These are phyloP conservation scores for Hanseniaspora guilliermondii DNA, from an alignment of 805 yeast species.

Conservation along the genomic window DNA sequence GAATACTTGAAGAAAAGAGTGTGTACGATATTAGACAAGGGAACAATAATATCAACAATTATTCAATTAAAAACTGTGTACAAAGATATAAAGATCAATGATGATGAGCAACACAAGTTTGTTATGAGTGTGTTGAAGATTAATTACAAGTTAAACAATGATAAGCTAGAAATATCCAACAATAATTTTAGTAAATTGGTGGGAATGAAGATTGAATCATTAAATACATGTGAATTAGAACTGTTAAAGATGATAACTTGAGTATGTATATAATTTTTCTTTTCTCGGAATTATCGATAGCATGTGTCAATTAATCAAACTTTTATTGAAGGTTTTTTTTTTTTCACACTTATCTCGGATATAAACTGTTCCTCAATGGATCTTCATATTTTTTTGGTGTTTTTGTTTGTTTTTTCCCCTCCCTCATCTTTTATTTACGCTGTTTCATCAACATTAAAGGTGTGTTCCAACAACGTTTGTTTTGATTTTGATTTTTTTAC, in stretches of 20 bases:
- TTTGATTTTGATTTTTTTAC: conserved; percentile 2
- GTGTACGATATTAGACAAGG: neutral
- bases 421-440: neutral
- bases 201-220: neutral
- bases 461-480: too few species aligned
- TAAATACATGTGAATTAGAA: conserved; percentile 1
- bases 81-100: neutral
- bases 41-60: neutral
- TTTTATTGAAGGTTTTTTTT: too few species aligned
- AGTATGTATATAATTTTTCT: too few species aligned
- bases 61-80: neutral
- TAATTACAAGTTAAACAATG: conserved; percentile 39
- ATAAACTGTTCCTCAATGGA: neutral
- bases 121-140: conserved; percentile 35
- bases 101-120: conserved; percentile 25
- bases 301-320: too few species aligned
- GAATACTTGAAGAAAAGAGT: conserved; percentile 1
- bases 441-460: too few species aligned
- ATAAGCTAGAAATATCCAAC: neutral
- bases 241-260: neutral
- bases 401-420: neutral
- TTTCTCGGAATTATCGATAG: too few species aligned
- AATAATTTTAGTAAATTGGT: conserved; percentile 2
- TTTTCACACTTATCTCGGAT: too few species aligned
- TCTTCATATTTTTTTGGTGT: neutral